Base-by-base conservation (phyloP, 176 grass and related monocot genomes). In the Aegilops sharonensis region DNA sequence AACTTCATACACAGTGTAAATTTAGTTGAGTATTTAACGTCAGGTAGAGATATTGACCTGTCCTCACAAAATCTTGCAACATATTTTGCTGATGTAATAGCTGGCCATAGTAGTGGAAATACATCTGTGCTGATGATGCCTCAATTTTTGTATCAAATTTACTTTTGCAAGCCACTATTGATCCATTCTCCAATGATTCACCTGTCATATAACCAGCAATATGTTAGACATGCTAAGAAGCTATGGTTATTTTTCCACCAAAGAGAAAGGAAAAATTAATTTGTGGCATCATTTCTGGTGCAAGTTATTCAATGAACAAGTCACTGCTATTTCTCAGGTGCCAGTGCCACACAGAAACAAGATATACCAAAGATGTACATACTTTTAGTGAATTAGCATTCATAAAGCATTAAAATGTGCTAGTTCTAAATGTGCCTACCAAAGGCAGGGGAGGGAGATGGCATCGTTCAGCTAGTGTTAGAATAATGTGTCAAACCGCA, bases 1-100 rank as follows among this genome's bases (percentile, higher is more conserved):
- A 21, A 71, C 14, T 63, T 45, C 37, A 52, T 48, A 66, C 72
- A 47, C 13, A 8, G 45, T 57, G 64, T 9, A 73, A 40, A 1
- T 45, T 66, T 18, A 20, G 15, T 66, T 3, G 59, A 83, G 17
- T 12, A 52, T 76, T 83, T 30, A 21, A 81, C 61, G 40, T 82
- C 23, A 75, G 59, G 9, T 39, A 67, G n/a, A 88, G 72, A 78
- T 77, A 81, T 34, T 85, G 21, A 97, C 97, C 97, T 91, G 97
- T 99, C 68, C 97, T 96, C 65, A 99, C 97, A 91, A 95, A 99
- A 91, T 99, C 97, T 90, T 99, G 97, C 81, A 99, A 88, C 97
- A 99, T 99, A 81, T 99, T 99, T 89, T 99, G 97, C 64, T 99
- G 97, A 89, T 99, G 97, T 79, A 99, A 76, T 80, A 99, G 80